Conservation (phyloP, 106 monocot genomes). For the Hemerocallis citrina region DNA sequence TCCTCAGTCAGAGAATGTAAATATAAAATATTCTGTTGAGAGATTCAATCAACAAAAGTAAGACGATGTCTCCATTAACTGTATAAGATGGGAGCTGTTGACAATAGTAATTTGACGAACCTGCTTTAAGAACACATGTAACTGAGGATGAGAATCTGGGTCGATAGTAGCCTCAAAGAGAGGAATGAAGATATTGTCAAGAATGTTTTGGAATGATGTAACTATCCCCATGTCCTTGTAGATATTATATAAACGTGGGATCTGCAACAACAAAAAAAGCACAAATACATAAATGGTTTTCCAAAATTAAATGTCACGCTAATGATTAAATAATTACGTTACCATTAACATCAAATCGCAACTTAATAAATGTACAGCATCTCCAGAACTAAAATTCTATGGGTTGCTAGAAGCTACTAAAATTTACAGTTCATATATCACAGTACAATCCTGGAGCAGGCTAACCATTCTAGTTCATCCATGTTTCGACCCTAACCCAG, state of each 20-base stretch:
- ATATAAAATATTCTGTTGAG: no score
- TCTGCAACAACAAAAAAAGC: constrained; percentile 32
- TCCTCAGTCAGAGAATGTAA: no score
- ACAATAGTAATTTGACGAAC: constrained; percentile 21
- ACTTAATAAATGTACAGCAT: background rate
- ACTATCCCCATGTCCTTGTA: constrained; percentile 99
- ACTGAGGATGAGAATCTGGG: constrained; percentile 93
- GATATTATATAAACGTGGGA: constrained; percentile 90
- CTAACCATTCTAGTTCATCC: background rate
- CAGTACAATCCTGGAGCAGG: background rate
- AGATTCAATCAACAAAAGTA: no score
- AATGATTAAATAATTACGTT: background rate
- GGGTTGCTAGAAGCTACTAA: background rate
- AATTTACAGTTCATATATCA: background rate
- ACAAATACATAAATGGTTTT: background rate
- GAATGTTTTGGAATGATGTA: constrained; percentile 95
- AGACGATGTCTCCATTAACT: no score
- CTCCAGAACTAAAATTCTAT: no score
- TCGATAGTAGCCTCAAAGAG: constrained; percentile 95
- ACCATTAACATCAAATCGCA: background rate
- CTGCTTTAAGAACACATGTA: constrained; percentile 94
- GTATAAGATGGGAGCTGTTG: no score
- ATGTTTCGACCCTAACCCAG: no score
- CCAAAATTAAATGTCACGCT: background rate
- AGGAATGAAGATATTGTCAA: constrained; percentile 97